Conservation (phyloP, 2,329 filamentous ascomycete genomes). For the Coniochaeta hoffmannii region DNA sequence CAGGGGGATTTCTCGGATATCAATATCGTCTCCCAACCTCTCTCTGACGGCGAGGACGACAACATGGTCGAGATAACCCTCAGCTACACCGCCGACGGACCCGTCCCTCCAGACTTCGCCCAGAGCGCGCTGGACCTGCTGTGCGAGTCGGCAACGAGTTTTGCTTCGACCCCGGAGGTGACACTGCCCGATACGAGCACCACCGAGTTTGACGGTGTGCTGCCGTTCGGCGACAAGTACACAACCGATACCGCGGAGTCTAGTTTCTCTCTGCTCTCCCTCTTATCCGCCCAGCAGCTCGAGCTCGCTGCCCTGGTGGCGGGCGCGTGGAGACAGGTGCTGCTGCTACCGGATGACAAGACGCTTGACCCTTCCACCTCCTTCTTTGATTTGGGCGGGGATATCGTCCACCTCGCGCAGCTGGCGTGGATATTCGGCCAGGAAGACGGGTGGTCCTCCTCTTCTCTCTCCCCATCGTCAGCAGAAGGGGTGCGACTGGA, state of each 20-base stretch:
- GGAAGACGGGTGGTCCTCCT: constrained; percentile 2
- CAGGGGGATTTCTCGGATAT: constrained; percentile 15
- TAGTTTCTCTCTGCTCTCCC: background rate
- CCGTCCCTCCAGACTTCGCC: constrained; percentile 11
- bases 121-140: constrained; percentile 12
- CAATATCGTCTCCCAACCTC: constrained; percentile 11
- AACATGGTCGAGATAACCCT: constrained; percentile 13
- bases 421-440: constrained; percentile 11
- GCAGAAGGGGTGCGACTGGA: constrained; percentile 11
- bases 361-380: constrained; percentile 7
- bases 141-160: constrained; percentile 10
- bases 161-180: constrained; percentile 9
- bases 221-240: constrained; percentile 6
- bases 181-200: constrained; percentile 5
- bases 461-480: no score
- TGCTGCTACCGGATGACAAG: background rate
- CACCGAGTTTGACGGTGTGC: background rate
- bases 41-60: background rate
- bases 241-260: background rate
- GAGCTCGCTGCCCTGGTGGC: constrained; percentile 7
- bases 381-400: constrained; percentile 14
- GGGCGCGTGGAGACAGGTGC: constrained; percentile 10
- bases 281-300: background rate
- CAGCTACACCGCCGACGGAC: constrained; percentile 12
- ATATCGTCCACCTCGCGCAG: constrained; percentile 24